Evolutionary conservation across 768 basidiomycete species (phyloP), one percentile per base, ranked within the genome.

Genomic region (Collybia sordida): DNA sequence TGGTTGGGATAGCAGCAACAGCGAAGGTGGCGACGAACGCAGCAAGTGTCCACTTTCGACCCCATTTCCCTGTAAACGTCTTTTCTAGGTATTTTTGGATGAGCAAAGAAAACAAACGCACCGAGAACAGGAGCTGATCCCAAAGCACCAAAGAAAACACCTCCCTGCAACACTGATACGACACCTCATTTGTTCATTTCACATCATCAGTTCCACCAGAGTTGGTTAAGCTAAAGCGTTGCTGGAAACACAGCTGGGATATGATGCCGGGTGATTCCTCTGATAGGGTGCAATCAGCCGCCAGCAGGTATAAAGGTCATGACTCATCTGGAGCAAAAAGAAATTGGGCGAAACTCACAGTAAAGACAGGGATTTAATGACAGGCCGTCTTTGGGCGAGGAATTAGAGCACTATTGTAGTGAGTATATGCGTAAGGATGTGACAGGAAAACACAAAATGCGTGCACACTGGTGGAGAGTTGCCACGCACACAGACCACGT

Each of bases 81-180:
- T 27, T 27, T 37, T 34, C 23, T 12, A 17, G 19, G n/a, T 18
- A 44, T 23, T 23, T 14, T 12, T n/a, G 19, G 23, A 25, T 42
- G 8, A 24, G 22, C 14, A 39, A 42, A 22, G n/a, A 21, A 51
- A 39, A 42, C 42, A 37, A 8, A 69, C 74, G 43, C 50, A 89
- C 88, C 70, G 9, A 88, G 88, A 37, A 88, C 59, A 0, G 86
- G 86, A 1, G 86, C 86, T 55, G 83, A 85, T 8, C 79, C 78
- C 5, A 95, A 64, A 12, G 91, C 89, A 50, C 92, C 93, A 60
- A 93, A 93, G 77, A 93, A 93, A 0, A 90, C 89, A 9, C 90
- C 90, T 3, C 84, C n/a, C 63, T 93, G 92, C 8, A 94, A 75
- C 3, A 93, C 88, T 3, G 92, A 90, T 15, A 94, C 0, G 85